These are phyloP conservation scores for Cladosporium sp. DNA, from an alignment of 2,329 filamentous ascomycete genomes.

Conservation along the genomic window DNA sequence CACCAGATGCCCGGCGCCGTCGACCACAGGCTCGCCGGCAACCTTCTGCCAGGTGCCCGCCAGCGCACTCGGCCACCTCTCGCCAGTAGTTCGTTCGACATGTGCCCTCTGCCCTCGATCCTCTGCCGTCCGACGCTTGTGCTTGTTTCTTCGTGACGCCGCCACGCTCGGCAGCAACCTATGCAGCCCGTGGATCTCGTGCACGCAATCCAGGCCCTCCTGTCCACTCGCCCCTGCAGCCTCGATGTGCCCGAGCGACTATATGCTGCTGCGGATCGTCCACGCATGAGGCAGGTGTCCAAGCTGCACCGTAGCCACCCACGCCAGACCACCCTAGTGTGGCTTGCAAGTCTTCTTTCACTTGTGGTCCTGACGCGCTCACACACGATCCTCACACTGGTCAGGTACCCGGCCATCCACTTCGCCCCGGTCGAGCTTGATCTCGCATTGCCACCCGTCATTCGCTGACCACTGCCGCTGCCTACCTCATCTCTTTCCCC, in stretches of 20 bases:
- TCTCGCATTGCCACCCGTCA: constrained; percentile 1
- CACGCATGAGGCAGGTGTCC: constrained; percentile 12
- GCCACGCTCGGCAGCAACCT: constrained; percentile 3
- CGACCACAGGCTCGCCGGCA: neutral
- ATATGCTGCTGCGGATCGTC: constrained; percentile 10
- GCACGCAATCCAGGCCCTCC: constrained; percentile 1
- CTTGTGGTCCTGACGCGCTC: neutral
- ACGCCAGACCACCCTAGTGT: constrained; percentile 1
- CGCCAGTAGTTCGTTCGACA: neutral
- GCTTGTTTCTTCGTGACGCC: neutral
- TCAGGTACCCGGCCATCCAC: constrained; percentile 8
- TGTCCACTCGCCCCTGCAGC: constrained; percentile 7
- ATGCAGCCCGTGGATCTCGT: neutral
- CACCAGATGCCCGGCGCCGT: constrained; percentile 2
- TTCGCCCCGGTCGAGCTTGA: constrained; percentile 10
- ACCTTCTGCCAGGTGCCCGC: neutral
- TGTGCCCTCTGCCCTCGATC: neutral
- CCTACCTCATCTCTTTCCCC: neutral
- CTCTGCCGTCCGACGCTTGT: constrained; percentile 1
- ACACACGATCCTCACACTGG: neutral
- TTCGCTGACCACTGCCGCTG: neutral
- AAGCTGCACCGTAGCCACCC: neutral
- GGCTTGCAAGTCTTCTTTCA: constrained; percentile 7
- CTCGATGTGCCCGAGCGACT: neutral
- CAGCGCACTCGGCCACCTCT: neutral